phyloP scores from a whole-genome alignment of 2,329 filamentous ascomycete genomes.

The Paracamarosporium sp. region DNA sequence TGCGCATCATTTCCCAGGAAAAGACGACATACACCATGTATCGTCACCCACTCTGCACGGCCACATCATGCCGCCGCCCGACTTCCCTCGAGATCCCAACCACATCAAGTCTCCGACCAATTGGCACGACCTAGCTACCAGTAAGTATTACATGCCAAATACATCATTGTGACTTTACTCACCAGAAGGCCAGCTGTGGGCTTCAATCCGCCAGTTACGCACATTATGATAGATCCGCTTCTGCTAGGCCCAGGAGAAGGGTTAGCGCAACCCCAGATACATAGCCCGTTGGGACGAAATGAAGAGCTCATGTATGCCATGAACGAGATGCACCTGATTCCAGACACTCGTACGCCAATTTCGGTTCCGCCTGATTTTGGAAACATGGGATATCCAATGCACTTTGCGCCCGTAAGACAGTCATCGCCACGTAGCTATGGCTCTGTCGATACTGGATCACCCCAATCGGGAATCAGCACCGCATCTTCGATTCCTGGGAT shows the following conservation, averaged over 20 bases:
- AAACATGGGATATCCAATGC: conserved; percentile 41
- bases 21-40: conserved; percentile 28
- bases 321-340: conserved; percentile 45
- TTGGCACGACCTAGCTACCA: conserved; percentile 39
- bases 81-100: neutral
- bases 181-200: conserved; percentile 22
- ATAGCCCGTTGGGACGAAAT: conserved; percentile 38
- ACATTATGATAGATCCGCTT: conserved; percentile 47
- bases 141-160: conserved; percentile 19
- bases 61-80: conserved; percentile 1
- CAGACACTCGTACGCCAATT: conserved; percentile 31
- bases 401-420: conserved; percentile 37
- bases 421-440: conserved; percentile 45
- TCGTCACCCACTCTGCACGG: conserved; percentile 22
- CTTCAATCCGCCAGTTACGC: conserved; percentile 39
- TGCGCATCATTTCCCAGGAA: conserved; percentile 40
- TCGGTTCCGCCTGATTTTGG: conserved; percentile 39
- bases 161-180: neutral
- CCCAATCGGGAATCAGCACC: conserved; percentile 42
- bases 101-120: conserved; percentile 7
- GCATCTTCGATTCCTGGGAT: conserved; percentile 42
- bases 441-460: conserved; percentile 44
- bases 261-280: conserved; percentile 34
- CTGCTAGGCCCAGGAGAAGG: conserved; percentile 38
- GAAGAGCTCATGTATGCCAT: conserved; percentile 46